Evolutionary conservation across 2,329 filamentous ascomycete genomes (phyloP).

Genomic region (Penicillium fuscoglaucum): DNA sequence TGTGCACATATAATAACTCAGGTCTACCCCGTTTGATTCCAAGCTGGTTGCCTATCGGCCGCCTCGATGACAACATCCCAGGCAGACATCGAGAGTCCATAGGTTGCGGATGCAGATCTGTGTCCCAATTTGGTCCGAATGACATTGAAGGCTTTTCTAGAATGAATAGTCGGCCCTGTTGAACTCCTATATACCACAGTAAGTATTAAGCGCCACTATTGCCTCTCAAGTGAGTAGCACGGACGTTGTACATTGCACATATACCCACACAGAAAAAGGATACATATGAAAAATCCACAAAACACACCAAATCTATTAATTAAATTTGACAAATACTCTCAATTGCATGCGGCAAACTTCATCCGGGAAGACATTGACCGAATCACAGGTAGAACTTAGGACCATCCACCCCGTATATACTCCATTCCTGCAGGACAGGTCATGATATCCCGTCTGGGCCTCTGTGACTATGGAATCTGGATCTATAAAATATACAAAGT

Average conservation of each 20-base stretch:
- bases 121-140: background rate
- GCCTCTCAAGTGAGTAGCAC: conserved; percentile 3
- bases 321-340: background rate
- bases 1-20: background rate
- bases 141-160: background rate
- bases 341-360: background rate
- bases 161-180: background rate
- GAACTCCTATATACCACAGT: conserved; percentile 2
- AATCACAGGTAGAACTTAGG: background rate
- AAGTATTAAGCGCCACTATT: conserved; percentile 7
- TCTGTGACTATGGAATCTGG: background rate
- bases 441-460: background rate
- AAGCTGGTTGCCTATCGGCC: conserved; percentile 1
- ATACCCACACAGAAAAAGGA: background rate
- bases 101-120: conserved; percentile 3
- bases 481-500: conserved; percentile 3
- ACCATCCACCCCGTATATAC: background rate
- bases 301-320: background rate
- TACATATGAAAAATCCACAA: conserved; percentile 1
- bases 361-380: background rate
- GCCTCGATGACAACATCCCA: conserved; percentile 4
- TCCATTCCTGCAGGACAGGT: background rate
- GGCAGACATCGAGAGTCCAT: background rate
- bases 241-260: conserved; percentile 2
- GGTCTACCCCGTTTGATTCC: background rate